phyloP scores from a whole-genome alignment of 1,284 basidiomycete species.

The Apiotrichum siamense region DNA sequence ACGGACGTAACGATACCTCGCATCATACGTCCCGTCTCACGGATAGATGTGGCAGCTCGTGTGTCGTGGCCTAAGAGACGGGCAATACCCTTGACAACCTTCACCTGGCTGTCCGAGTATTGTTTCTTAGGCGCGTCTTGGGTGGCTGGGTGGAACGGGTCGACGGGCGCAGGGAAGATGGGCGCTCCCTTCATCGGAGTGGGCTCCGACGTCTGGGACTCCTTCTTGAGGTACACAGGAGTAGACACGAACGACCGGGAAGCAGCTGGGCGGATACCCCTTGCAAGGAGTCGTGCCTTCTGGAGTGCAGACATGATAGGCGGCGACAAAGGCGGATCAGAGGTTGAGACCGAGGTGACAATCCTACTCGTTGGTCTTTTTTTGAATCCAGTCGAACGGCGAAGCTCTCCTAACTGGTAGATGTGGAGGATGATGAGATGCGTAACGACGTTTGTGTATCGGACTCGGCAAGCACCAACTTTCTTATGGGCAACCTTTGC shows the following conservation, averaged over 20 bases:
- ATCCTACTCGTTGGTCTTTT: too few species aligned
- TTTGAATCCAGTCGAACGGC: too few species aligned
- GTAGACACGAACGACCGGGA: conserved; percentile 14
- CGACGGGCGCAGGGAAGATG: conserved; percentile 35
- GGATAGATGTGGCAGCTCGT: conserved; percentile 50
- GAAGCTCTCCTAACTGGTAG: too few species aligned
- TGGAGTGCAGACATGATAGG: not conserved
- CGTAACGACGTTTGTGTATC: too few species aligned
- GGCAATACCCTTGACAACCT: conserved; percentile 43
- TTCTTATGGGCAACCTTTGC: too few species aligned
- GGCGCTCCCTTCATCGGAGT: conserved; percentile 13
- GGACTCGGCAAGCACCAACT: too few species aligned
- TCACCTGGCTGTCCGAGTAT: conserved; percentile 36
- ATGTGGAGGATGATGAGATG: not conserved
- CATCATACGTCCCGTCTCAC: conserved; percentile 53
- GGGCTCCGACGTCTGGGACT: conserved; percentile 3
- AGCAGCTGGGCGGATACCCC: conserved; percentile 5
- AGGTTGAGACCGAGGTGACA: not conserved
- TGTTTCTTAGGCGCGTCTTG: not conserved
- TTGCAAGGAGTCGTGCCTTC: not conserved
- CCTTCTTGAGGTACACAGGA: conserved; percentile 6
- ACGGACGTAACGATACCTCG: conserved; percentile 51
- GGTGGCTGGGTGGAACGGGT: conserved; percentile 32
- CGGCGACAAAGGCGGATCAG: not conserved
- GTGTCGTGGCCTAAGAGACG: conserved; percentile 54